Conservation (phyloP, 2,329 filamentous ascomycete genomes). For the Cladophialophora psammophila region DNA sequence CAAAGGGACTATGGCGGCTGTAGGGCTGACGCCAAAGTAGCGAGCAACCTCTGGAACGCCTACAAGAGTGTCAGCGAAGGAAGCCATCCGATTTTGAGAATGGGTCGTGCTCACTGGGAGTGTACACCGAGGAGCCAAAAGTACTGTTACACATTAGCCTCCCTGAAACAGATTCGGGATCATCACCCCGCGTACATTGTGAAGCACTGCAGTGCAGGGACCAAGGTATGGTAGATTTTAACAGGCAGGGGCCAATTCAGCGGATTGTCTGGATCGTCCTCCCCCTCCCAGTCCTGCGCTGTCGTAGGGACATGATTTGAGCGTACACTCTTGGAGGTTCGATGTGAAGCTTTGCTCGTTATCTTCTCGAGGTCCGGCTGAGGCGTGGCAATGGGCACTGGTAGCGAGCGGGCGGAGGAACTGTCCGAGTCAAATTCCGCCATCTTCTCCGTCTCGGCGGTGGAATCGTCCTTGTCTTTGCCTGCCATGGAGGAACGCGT, state of each 20-base stretch:
- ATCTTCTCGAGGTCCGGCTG: conserved; percentile 35
- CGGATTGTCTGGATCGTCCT: conserved; percentile 65
- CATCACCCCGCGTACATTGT: conserved; percentile 29
- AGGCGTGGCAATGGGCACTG: conserved; percentile 16
- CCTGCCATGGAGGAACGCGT: conserved; percentile 22
- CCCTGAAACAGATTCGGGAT: not conserved
- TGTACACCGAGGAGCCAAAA: conserved; percentile 47
- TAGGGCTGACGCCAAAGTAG: conserved; percentile 43
- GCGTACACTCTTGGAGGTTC: conserved; percentile 22
- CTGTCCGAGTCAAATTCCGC: conserved; percentile 17
- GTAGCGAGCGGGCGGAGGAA: conserved; percentile 21
- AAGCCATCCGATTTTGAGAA: not conserved
- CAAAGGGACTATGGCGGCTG: conserved; percentile 63
- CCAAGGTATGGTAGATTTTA: conserved; percentile 50
- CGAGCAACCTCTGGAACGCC: conserved; percentile 63
- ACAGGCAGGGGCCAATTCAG: conserved; percentile 62
- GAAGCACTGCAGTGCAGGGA: conserved; percentile 37
- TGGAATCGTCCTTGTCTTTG: not conserved
- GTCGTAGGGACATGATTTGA: conserved; percentile 24
- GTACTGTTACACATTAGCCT: conserved; percentile 35
- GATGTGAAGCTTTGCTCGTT: conserved; percentile 19
- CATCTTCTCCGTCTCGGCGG: conserved; percentile 24
- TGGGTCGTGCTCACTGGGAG: conserved; percentile 36
- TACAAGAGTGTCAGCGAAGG: not conserved
- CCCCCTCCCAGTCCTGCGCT: conserved; percentile 63